Evolutionary conservation across 805 yeast species (phyloP), one percentile per base, ranked within the genome.

Genomic region (Barnettozyma pratensis): DNA sequence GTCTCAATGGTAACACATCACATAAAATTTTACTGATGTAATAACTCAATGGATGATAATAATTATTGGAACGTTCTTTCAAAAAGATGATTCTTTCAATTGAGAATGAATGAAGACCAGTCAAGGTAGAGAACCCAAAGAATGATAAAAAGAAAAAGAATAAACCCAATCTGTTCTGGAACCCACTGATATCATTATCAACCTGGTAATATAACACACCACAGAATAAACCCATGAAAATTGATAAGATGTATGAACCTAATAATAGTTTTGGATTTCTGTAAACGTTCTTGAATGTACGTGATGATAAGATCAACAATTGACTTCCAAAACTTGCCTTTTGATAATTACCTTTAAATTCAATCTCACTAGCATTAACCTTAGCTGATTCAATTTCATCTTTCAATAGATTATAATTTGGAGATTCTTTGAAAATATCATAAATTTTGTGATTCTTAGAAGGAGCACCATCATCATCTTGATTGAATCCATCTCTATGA

Each of bases 31-130:
- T 94, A 56, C 96, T 85, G 41, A 81, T 58, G 61, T 87, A 94
- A 65, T 91, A 94, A 51, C 96, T 83, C 46, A 84, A 63, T 12
- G 99, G 96, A 51, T 82, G 82, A 67, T 94, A 94, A 65, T 94
- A 94, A 56, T 92, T 92, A 63, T 94, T 94, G 6, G 98, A 90
- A 48, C 99, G 77, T 67, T 94, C 99, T 47, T 97, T 79, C 50
- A 94, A 77, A 61, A 92, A 94, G 14, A 92, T 88, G 41, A 90
- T 80, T 57, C 98, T 75, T 64, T 94, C 99, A 46, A 80, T 76
- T 0, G 96, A 82, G 65, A 94, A 94, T 4, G 96, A 80, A 55
- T 90, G 92, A 46, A 94, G 71, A 0, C 97, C 95, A 0, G 98
- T 92, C 59, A 94, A 75, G 0, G 98, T 85, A 1, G 96, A 85